Conservation (phyloP, 2,329 filamentous ascomycete species). For the Neophaeococcomyces aloes region DNA sequence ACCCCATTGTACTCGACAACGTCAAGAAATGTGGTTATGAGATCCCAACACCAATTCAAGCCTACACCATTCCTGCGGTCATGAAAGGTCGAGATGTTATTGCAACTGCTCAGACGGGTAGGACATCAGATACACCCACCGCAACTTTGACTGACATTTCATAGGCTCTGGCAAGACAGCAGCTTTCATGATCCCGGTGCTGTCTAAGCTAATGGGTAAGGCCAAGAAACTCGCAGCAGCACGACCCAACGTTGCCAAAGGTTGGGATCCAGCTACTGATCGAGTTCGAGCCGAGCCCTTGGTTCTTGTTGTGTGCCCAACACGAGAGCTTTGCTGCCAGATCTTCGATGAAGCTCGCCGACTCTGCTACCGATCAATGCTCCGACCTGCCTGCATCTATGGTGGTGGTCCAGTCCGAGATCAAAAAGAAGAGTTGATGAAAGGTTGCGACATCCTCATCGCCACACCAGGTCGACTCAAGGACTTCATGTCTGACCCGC, state of each 20-base stretch:
- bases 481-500: constrained; percentile 62
- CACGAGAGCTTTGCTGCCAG: constrained; percentile 81
- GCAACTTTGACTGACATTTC: constrained; percentile 3
- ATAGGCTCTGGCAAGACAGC: constrained; percentile 92
- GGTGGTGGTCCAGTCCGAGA: constrained; percentile 64
- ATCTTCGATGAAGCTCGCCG: constrained; percentile 92
- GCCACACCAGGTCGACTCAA: constrained; percentile 77
- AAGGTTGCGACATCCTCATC: constrained; percentile 82
- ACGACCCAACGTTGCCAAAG: constrained; percentile 53
- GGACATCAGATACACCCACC: constrained; percentile 21
- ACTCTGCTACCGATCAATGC: constrained; percentile 87
- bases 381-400: constrained; percentile 82
- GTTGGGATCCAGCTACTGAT: constrained; percentile 42
- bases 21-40: constrained; percentile 61
- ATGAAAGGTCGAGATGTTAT: constrained; percentile 69
- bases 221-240: constrained; percentile 74
- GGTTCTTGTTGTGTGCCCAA: constrained; percentile 74
- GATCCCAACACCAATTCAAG: constrained; percentile 74
- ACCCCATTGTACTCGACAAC: constrained; percentile 73
- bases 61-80: constrained; percentile 72
- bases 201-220: constrained; percentile 92
- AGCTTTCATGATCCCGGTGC: constrained; percentile 77
- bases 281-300: constrained; percentile 70
- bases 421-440: constrained; percentile 62
- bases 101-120: constrained; percentile 85